Evolutionary conservation across 116 monocot genomes (phyloP).

Genomic region (Posidonia oceanica): DNA sequence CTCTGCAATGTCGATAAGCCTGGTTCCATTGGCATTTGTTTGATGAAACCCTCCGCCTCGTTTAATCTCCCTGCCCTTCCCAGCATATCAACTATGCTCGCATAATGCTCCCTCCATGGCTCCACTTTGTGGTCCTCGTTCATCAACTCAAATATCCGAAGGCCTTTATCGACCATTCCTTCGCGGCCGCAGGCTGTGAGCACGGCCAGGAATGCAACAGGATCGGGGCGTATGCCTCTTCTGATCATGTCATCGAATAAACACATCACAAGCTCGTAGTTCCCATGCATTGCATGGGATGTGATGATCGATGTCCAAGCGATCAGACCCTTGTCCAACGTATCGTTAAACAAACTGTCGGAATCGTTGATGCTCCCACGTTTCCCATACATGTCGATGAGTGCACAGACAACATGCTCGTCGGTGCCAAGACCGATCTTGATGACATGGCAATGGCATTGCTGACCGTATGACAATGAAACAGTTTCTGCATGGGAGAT

Average conservation of each 20-base stretch:
- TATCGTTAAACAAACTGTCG: slow-evolving; percentile 31
- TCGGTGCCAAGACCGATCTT: slow-evolving; percentile 45
- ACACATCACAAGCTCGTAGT: slow-evolving; percentile 33
- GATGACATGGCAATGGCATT: slow-evolving; percentile 39
- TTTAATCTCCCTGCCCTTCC: slow-evolving; percentile 61
- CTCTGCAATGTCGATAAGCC: slow-evolving; percentile 66
- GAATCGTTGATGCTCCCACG: slow-evolving; percentile 49
- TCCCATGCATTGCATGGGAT: slow-evolving; percentile 58
- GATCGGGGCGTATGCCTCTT: slow-evolving; percentile 40
- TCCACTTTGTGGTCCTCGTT: slow-evolving; percentile 23
- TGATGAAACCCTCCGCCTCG: slow-evolving; percentile 51
- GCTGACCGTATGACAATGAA: slow-evolving; percentile 43
- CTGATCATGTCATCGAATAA: slow-evolving; percentile 47
- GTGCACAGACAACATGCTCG: slow-evolving; percentile 56
- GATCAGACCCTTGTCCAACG: slow-evolving; percentile 24
- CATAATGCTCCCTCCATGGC: slow-evolving; percentile 75
- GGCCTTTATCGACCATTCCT: slow-evolving; percentile 46
- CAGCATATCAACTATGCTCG: slow-evolving; percentile 83
- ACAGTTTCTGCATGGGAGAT: slow-evolving; percentile 40
- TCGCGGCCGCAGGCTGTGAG: slow-evolving; percentile 59
- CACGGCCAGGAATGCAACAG: slow-evolving; percentile 47
- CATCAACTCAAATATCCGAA: slow-evolving; percentile 46
- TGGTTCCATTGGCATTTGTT: slow-evolving; percentile 34
- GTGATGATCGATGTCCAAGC: slow-evolving; percentile 79
- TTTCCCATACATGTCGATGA: slow-evolving; percentile 89